Evolutionary conservation across 2,329 filamentous ascomycete genomes (phyloP), one percentile per base, ranked within the genome.

Genomic region (Aspergillus ustus): DNA sequence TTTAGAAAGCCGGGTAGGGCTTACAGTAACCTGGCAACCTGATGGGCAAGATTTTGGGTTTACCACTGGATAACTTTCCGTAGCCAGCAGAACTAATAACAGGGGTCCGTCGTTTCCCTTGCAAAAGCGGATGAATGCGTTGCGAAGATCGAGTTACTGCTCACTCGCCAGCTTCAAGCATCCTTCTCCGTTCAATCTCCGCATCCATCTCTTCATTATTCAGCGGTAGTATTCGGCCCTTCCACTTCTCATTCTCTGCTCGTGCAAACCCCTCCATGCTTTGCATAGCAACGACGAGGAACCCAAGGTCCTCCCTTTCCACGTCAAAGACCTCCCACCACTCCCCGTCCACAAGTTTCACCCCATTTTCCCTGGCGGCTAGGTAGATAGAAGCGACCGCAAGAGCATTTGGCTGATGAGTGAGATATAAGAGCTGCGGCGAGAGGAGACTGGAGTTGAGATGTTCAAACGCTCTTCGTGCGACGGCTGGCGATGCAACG

Each of bases 281-380:
- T 64, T 87, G 82, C 85, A 97, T 86, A 0, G 85, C 93, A 11
- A 97, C 91, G 3, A 96, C 93, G 61, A 98, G 78, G 69, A 98
- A 98, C 0, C 95, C 95, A 40, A 99, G 82, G 74, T 97, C 93
- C 80, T 99, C 95, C 54, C 95, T 84, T 70, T 97, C 93, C 7
- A 95, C 91, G 76, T 99, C 95, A 75, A 98, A 98, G 0, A 98
- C 92, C 77, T 97, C 93, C 95, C 95, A 99, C 95, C 95, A 99
- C 65, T 92, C 89, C 52, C 86, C 87, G 65, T 91, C 90, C 0
- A 94, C 92, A 78, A 97, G 84, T 75, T 91, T 93, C 13, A 91
- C 86, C 0, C 85, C 88, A 1, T 86, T 75, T 67, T 98, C 93
- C 49, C 89, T 85, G 0, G 92, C 91, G 0, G 94, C 91, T n/a